Conservation (phyloP, 2,329 filamentous ascomycete genomes). For the Talaromyces piceae region DNA sequence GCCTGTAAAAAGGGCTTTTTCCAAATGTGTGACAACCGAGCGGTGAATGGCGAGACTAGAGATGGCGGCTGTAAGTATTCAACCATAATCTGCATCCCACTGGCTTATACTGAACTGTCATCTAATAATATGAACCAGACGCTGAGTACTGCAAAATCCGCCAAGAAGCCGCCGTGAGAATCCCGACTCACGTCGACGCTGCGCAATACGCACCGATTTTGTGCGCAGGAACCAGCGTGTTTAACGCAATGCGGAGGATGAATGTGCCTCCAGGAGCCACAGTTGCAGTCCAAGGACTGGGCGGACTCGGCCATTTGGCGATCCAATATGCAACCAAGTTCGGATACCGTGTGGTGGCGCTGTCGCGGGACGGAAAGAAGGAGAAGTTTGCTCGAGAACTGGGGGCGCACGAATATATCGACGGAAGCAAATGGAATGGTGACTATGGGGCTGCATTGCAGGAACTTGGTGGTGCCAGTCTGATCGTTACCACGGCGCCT, state of each 20-base stretch:
- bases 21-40: conserved; percentile 59
- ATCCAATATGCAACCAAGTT: conserved; percentile 62
- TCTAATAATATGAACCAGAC: conserved; percentile 16
- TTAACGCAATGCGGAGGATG: conserved; percentile 50
- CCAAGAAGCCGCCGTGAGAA: conserved; percentile 35
- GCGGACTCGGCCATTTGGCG: conserved; percentile 63
- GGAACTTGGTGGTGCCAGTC: conserved; percentile 27
- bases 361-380: conserved; percentile 22
- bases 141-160: conserved; percentile 33
- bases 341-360: conserved; percentile 49
- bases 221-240: conserved; percentile 35
- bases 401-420: conserved; percentile 57
- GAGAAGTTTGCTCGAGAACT: conserved; percentile 31
- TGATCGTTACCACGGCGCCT: conserved; percentile 34
- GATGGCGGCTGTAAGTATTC: conserved; percentile 55
- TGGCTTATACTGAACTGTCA: not conserved
- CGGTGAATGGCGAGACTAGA: conserved; percentile 57
- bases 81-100: not conserved
- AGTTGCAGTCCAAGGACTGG: conserved; percentile 63
- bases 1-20: conserved; percentile 56
- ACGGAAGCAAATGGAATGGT: conserved; percentile 36
- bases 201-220: conserved; percentile 34
- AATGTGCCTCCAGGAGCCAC: conserved; percentile 57
- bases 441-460: conserved; percentile 28
- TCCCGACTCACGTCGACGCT: conserved; percentile 42